Conservation (phyloP, 805 yeast species). For the Pichia pseudocactophila region DNA sequence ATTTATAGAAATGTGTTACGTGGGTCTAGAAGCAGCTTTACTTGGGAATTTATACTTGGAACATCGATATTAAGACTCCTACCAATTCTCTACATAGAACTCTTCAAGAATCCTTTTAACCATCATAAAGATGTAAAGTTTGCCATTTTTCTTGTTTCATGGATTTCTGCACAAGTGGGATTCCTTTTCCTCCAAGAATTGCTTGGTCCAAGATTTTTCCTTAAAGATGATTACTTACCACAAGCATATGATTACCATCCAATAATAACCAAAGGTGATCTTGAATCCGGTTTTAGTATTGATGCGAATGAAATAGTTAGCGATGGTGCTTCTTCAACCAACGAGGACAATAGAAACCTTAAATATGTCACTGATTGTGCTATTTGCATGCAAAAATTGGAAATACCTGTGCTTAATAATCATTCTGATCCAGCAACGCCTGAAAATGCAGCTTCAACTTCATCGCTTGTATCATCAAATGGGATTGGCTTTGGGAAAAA, state of each 20-base stretch:
- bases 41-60: slow-evolving; percentile 70
- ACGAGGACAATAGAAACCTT: slow-evolving; percentile 20
- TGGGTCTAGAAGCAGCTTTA: slow-evolving; percentile 57
- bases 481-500: slow-evolving; percentile 8
- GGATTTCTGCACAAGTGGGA: slow-evolving; percentile 54
- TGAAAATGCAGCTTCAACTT: slow-evolving; percentile 3
- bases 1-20: slow-evolving; percentile 66
- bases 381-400: slow-evolving; percentile 80
- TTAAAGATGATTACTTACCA: slow-evolving; percentile 69
- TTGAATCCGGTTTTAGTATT: slow-evolving; percentile 52
- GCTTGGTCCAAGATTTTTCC: slow-evolving; percentile 76
- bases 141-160: slow-evolving; percentile 37
- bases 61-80: slow-evolving; percentile 51
- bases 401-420: slow-evolving; percentile 38
- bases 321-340: slow-evolving; percentile 15
- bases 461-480: background rate
- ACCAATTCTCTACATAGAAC: slow-evolving; percentile 53
- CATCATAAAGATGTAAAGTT: slow-evolving; percentile 56
- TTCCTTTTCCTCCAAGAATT: slow-evolving; percentile 54
- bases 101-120: slow-evolving; percentile 50
- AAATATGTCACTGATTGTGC: slow-evolving; percentile 66
- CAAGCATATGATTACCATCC: slow-evolving; percentile 81
- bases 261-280: slow-evolving; percentile 44
- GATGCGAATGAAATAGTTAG: slow-evolving; percentile 18
- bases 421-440: background rate